Percentiles rank a stretch among this genome's conserved stretches.
These are phyloP conservation scores for Metrosideros polymorpha DNA, from an alignment of 441 rosid species.

Conservation along the genomic window DNA sequence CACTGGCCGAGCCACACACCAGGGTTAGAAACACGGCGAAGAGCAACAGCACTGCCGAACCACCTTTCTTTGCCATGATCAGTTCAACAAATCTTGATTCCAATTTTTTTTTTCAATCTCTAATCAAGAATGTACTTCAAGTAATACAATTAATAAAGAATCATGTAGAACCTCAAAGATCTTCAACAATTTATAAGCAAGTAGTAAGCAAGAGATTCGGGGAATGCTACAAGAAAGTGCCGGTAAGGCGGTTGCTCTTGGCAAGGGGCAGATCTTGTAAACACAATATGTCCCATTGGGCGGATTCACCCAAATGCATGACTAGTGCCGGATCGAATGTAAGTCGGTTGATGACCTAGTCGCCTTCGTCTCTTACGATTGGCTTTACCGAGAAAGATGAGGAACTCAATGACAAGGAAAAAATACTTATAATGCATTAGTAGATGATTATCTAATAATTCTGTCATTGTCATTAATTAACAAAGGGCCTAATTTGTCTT, in stretches of 20 bases:
- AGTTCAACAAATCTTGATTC: background rate
- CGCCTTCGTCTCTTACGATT: background rate
- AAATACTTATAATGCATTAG: background rate
- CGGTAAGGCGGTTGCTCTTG: background rate
- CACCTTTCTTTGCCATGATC: slow-evolving; percentile 14
- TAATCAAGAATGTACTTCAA: background rate
- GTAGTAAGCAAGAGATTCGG: background rate
- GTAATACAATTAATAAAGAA: background rate
- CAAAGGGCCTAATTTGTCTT: background rate
- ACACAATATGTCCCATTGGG: background rate
- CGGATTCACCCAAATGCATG: background rate
- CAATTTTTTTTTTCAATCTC: background rate
- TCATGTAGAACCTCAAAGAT: background rate
- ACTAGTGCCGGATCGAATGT: background rate
- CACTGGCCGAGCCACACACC: background rate
- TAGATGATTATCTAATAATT: background rate
- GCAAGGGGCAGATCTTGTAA: background rate
- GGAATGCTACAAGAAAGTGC: background rate
- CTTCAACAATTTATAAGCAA: slow-evolving; percentile 8
- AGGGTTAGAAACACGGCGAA: background rate
- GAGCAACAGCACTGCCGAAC: background rate
- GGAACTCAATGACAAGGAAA: background rate
- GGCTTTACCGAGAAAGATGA: background rate
- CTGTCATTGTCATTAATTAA: background rate
- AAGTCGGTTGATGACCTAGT: background rate